Evolutionary conservation across 1,284 basidiomycete species (phyloP).

Genomic region (Austroboletus rostrupii): DNA sequence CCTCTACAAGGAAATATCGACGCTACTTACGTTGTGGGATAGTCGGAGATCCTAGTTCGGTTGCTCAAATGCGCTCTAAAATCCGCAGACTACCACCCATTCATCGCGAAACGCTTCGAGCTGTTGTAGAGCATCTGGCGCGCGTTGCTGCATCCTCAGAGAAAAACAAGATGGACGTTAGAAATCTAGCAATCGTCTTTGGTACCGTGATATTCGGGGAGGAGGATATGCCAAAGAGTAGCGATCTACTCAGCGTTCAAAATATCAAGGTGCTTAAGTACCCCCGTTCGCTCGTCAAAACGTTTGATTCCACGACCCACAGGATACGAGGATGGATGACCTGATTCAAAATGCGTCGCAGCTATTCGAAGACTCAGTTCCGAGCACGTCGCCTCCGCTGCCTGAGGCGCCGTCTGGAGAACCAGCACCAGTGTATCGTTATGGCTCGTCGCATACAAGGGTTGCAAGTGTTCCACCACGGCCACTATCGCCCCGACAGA

Average conservation of each 20-base stretch:
- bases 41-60: constrained; percentile 71
- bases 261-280: constrained; percentile 57
- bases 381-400: constrained; percentile 52
- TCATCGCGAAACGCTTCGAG: constrained; percentile 86
- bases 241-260: constrained; percentile 70
- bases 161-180: constrained; percentile 93
- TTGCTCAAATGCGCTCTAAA: constrained; percentile 72
- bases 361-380: constrained; percentile 55
- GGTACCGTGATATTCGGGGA: constrained; percentile 85
- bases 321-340: constrained; percentile 89
- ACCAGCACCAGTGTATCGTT: constrained; percentile 48
- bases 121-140: constrained; percentile 85
- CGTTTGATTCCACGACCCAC: constrained; percentile 4
- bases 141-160: constrained; percentile 67
- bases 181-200: constrained; percentile 86
- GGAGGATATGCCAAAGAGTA: constrained; percentile 76
- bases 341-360: constrained; percentile 66
- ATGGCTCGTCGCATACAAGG: constrained; percentile 65
- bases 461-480: constrained; percentile 44
- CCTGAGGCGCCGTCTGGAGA: constrained; percentile 66
- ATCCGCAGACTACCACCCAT: constrained; percentile 81
- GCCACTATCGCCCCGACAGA: constrained; percentile 29
- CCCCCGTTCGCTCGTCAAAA: background rate
- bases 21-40: constrained; percentile 11
- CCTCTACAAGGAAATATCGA: background rate